phyloP scores from a whole-genome alignment of 345 rosid genomes.

The Hibiscus trionum region DNA sequence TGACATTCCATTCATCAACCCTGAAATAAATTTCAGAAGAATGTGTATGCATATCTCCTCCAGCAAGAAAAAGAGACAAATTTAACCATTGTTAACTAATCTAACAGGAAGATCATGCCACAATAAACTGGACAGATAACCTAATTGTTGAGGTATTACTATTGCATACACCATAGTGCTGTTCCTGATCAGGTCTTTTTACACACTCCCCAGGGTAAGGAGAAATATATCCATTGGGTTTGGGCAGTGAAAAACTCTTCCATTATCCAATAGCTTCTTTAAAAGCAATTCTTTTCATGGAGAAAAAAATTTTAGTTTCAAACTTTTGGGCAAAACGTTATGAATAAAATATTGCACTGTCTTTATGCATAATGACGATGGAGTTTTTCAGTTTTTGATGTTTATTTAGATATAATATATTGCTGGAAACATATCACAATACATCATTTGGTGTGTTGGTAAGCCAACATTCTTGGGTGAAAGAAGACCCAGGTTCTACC shows the following conservation, averaged over 20 bases:
- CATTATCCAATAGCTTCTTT: not conserved
- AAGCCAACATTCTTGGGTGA: too few relatives aligned
- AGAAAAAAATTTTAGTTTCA: not conserved
- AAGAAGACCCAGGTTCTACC: too few relatives aligned
- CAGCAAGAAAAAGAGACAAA: conserved; percentile 5
- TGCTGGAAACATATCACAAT: too few relatives aligned
- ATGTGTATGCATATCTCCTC: conserved; percentile 6
- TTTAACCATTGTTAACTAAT: not conserved
- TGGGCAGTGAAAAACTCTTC: not conserved
- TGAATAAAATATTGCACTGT: not conserved
- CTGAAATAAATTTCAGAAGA: conserved; percentile 32
- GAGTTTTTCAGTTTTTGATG: too few relatives aligned
- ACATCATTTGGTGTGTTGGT: too few relatives aligned
- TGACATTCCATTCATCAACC: conserved; percentile 99
- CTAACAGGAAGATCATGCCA: not conserved
- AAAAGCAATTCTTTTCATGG: not conserved
- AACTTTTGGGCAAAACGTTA: not conserved
- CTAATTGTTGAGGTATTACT: not conserved
- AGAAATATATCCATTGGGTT: not conserved
- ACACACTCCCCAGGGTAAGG: not conserved
- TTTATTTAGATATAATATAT: too few relatives aligned
- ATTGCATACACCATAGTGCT: not conserved
- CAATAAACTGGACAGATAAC: not conserved
- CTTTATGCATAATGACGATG: not conserved
- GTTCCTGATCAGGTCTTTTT: not conserved